Percentiles rank a stretch among this genome's conserved stretches.
Evolutionary conservation across 305 asterid species (phyloP).

Genomic region (Ruellia speciosa): DNA sequence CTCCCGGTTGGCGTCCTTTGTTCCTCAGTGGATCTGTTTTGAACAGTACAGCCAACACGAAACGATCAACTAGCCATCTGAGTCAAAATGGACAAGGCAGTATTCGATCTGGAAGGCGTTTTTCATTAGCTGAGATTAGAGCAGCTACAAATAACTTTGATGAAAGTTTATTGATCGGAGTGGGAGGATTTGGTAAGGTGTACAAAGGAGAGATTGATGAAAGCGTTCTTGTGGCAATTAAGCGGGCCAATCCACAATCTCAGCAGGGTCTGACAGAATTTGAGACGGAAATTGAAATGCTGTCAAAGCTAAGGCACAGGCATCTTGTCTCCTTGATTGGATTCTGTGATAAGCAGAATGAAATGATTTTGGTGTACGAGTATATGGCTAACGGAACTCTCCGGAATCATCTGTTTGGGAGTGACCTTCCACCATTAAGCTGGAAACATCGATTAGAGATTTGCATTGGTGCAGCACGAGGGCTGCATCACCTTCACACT

Average conservation of each 20-base stretch:
- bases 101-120: conserved; percentile 57
- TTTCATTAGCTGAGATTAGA: conserved; percentile 58
- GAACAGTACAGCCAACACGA: conserved; percentile 36
- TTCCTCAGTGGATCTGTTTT: conserved; percentile 40
- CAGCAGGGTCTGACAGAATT: conserved; percentile 81
- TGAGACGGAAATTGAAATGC: conserved; percentile 80
- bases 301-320: conserved; percentile 72
- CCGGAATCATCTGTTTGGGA: conserved; percentile 70
- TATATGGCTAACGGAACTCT: conserved; percentile 85
- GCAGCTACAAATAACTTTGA: conserved; percentile 67
- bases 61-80: conserved; percentile 31
- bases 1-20: conserved; percentile 65
- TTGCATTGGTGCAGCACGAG: conserved; percentile 82
- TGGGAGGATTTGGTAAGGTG: conserved; percentile 87
- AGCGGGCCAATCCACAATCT: conserved; percentile 83
- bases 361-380: conserved; percentile 88
- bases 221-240: conserved; percentile 50
- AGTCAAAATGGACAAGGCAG: conserved; percentile 34
- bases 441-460: conserved; percentile 79
- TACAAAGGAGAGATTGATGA: conserved; percentile 70
- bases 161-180: conserved; percentile 69
- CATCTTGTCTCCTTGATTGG: conserved; percentile 89
- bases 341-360: conserved; percentile 77
- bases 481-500: conserved; percentile 82
- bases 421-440: conserved; percentile 51